Evolutionary conservation across 805 yeast species (phyloP), one percentile per base, ranked within the genome.

Genomic region (Candida nemodendra): DNA sequence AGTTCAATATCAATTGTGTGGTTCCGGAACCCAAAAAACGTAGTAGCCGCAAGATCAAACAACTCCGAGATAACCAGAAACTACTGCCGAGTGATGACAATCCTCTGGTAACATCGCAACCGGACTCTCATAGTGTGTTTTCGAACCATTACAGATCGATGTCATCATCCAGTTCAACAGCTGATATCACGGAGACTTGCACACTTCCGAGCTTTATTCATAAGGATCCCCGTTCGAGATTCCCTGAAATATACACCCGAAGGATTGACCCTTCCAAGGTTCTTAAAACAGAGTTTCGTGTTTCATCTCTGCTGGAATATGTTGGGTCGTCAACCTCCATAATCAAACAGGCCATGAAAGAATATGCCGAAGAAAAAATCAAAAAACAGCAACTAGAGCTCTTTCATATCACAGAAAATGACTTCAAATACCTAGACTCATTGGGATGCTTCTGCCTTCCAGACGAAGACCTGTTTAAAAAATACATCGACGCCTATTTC

Each of bases 401-500:
- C 3, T 29, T 48, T 9, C 32, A 28, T 2, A 25, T 58, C 22
- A 48, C 47, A 25, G 26, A 34, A 11, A 41, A 31, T 4, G 59
- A 56, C 19, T 53, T 33, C 32, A 34, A 36, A 3, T 54, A 54
- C 27, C 30, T 60, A 22, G 44, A 45, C 19, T 31, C 40, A 6
- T 27, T 50, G 12, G 91, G 90, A 5, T 87, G 90, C 5, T 85
- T 85, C 51, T 61, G 76, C 34, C 59, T 86, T 15, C 95, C 95
- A 1, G 69, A 74, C 4, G 61, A 69, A 28, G 78, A 72, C 9
- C 64, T 82, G 12, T 73, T 81, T 39, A 74, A 73, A 46, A 84
- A 77, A 47, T 66, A 82, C 40, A 71, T 86, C 24, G 69, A 78
- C 31, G 59, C 72, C 32, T 86, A 74, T 60, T 86, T 86, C 50